Evolutionary conservation across 2,329 filamentous ascomycete genomes (phyloP).

Genomic region (Fusarium ambrosium): DNA sequence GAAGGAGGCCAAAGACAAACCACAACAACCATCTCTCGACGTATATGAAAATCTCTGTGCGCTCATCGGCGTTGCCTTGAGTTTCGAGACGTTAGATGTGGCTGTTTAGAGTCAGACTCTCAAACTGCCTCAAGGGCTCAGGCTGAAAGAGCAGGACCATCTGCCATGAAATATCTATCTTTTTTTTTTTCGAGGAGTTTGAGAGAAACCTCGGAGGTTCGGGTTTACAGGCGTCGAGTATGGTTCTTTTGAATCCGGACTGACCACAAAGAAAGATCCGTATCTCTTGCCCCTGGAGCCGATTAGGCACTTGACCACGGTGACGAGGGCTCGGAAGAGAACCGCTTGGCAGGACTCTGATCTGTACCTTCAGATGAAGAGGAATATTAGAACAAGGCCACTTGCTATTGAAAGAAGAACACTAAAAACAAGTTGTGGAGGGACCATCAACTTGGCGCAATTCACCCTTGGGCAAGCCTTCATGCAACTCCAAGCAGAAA

Average conservation of each 20-base stretch:
- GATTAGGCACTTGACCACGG: not conserved
- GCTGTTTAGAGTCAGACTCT: not conserved
- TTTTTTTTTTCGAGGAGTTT: not conserved
- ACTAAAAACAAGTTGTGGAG: not conserved
- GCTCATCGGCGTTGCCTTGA: not conserved
- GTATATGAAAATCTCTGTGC: not conserved
- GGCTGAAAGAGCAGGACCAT: not conserved
- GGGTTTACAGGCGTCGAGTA: not conserved
- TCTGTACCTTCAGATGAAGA: not conserved
- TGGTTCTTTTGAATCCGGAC: not conserved
- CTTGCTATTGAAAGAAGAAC: not conserved
- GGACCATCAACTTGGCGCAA: not conserved
- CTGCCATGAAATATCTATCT: not conserved
- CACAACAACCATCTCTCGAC: not conserved
- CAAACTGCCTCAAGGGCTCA: not conserved
- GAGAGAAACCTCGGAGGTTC: not conserved
- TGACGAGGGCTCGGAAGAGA: not conserved
- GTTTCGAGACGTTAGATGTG: not conserved
- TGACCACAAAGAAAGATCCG: too few relatives aligned
- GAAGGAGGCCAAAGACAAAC: not conserved
- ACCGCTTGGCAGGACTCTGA: not conserved
- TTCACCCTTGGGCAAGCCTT: not conserved
- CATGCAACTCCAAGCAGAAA: not conserved
- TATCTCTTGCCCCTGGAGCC: too few relatives aligned
- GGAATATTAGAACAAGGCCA: not conserved